Evolutionary conservation across 192 early-diverging fungal genomes (phyloP).

Genomic region (Coemansia sp.): DNA sequence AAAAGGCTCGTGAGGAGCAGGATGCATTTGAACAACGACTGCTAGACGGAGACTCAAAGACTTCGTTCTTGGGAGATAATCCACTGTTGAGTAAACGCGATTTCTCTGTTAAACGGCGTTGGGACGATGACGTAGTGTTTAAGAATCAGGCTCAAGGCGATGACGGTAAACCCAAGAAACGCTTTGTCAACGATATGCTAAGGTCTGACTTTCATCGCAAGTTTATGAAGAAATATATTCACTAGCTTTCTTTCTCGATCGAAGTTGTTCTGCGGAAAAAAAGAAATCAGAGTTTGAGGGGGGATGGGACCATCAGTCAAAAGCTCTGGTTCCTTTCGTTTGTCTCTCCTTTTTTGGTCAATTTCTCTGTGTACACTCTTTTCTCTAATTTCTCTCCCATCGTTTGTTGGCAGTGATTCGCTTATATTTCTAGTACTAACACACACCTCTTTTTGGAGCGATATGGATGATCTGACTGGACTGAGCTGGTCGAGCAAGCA

Average conservation of each 20-base stretch:
- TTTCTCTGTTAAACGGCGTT: conserved; percentile 88
- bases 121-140: conserved; percentile 99
- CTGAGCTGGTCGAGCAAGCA: conserved; percentile 31
- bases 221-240: conserved; percentile 92
- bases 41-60: conserved; percentile 58
- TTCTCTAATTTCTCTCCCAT: conserved; percentile 9
- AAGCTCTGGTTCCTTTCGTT: background rate
- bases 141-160: conserved; percentile 92
- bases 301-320: too few species aligned
- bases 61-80: conserved; percentile 69
- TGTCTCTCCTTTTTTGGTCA: background rate
- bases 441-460: background rate
- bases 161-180: conserved; percentile 86
- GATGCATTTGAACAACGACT: conserved; percentile 56
- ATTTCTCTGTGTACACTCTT: conserved; percentile 1
- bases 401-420: background rate
- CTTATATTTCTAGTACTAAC: conserved; percentile 9
- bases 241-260: conserved; percentile 41
- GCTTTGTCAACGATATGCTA: conserved; percentile 97
- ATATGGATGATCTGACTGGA: conserved; percentile 46
- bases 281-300: too few species aligned
- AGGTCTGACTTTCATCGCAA: conserved; percentile 95
- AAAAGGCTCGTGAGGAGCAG: conserved; percentile 74
- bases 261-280: background rate
- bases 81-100: conserved; percentile 72